These are phyloP conservation scores for Tritrichomonas foetus DNA, from an alignment of 208 protist species.

Conservation along the genomic window DNA sequence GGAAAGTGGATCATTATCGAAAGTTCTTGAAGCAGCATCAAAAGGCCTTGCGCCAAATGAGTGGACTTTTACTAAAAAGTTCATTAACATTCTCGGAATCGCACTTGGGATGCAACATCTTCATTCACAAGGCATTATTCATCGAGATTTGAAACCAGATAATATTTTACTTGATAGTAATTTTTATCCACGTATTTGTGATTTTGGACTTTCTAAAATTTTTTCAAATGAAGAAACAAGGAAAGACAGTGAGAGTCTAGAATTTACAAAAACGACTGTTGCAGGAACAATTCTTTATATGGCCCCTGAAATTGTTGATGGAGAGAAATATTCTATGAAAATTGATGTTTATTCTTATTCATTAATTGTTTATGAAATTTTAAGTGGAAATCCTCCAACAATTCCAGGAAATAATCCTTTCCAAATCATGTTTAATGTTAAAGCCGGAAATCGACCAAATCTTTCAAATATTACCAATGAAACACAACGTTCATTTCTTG, in stretches of 20 bases:
- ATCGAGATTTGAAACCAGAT: not conserved
- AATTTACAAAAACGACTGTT: not conserved
- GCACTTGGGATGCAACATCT: not conserved
- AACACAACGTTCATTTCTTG: not conserved
- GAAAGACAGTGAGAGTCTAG: not conserved
- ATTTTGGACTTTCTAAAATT: not conserved
- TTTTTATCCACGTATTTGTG: not conserved
- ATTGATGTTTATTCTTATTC: constrained; percentile 7
- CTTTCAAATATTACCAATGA: not conserved
- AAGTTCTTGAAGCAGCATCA: not conserved
- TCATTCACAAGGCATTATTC: constrained; percentile 17
- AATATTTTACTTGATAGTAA: not conserved
- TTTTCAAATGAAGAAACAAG: not conserved
- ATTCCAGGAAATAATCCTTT: not conserved
- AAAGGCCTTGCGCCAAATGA: not conserved
- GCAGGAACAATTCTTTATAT: not conserved
- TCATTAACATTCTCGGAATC: not conserved
- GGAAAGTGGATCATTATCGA: too few relatives aligned
- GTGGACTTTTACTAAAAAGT: not conserved
- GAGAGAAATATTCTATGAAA: not conserved
- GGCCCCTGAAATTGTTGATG: not conserved
- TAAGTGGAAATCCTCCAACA: not conserved
- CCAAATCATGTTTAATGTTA: too few relatives aligned
- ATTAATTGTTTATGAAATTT: constrained; percentile 4
- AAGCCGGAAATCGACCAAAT: not conserved